Conservation (phyloP, 768 basidiomycete genomes). For the Xerocomellus amylosporus region DNA sequence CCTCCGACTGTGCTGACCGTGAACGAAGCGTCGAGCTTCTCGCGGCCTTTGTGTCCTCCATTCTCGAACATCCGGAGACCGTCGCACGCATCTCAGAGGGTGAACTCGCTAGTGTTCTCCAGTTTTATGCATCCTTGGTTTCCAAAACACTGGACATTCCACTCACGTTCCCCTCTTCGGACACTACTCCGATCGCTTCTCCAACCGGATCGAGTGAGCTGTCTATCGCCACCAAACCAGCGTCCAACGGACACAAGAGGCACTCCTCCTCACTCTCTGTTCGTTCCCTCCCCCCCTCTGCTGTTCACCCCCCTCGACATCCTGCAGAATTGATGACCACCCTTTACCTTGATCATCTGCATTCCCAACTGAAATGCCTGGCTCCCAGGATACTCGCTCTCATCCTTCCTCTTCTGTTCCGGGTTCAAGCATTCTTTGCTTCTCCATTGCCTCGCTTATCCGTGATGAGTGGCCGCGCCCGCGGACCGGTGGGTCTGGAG, state of each 20-base stretch:
- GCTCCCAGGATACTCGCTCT: constrained; percentile 49
- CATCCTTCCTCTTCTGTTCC: constrained; percentile 74
- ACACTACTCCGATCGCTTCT: constrained; percentile 23
- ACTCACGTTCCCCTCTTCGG: constrained; percentile 13
- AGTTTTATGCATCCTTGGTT: constrained; percentile 59
- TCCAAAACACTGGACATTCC: constrained; percentile 47
- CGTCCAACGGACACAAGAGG: constrained; percentile 47
- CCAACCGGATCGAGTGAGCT: constrained; percentile 33
- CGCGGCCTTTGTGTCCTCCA: constrained; percentile 52
- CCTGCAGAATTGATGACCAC: constrained; percentile 63
- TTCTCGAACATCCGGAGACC: constrained; percentile 51
- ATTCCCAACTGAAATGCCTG: constrained; percentile 58
- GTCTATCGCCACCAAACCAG: constrained; percentile 19
- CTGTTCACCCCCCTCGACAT: constrained; percentile 36
- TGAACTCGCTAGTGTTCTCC: constrained; percentile 52
- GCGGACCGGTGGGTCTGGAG: constrained; percentile 40
- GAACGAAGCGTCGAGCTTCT: constrained; percentile 64
- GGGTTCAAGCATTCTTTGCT: constrained; percentile 60
- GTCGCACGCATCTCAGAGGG: constrained; percentile 60
- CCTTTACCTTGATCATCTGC: constrained; percentile 63
- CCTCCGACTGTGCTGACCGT: constrained; percentile 50
- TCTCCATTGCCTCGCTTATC: constrained; percentile 68
- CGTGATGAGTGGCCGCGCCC: constrained; percentile 40
- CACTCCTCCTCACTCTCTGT: constrained; percentile 62
- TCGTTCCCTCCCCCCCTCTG: constrained; percentile 38